phyloP scores from a whole-genome alignment of 2,329 filamentous ascomycete species.

The Alternaria conjuncta region DNA sequence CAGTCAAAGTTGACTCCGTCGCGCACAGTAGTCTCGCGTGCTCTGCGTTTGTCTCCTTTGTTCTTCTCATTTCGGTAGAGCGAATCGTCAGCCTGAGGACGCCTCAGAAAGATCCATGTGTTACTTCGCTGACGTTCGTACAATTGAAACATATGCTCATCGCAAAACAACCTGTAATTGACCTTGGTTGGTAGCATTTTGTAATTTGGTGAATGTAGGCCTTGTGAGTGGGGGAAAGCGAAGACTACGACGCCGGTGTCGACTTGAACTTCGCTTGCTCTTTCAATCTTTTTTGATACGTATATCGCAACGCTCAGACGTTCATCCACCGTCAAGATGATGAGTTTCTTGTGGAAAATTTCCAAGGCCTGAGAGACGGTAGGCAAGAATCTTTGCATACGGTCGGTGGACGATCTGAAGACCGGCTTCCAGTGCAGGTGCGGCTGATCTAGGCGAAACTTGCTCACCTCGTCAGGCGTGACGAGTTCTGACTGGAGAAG shows the following conservation, averaged over 20 bases:
- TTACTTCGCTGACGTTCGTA: slow-evolving; percentile 46
- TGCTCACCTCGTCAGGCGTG: slow-evolving; percentile 34
- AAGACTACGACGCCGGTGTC: slow-evolving; percentile 47
- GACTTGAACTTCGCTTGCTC: slow-evolving; percentile 44
- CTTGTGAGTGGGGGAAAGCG: slow-evolving; percentile 50
- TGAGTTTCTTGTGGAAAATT: slow-evolving; percentile 51
- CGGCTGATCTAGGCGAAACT: slow-evolving; percentile 45
- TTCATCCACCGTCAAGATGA: slow-evolving; percentile 47
- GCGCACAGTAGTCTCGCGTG: slow-evolving; percentile 33
- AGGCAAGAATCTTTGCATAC: slow-evolving; percentile 48
- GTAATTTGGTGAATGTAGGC: slow-evolving; percentile 40
- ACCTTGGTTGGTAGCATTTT: slow-evolving; percentile 47
- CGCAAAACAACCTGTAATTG: slow-evolving; percentile 49
- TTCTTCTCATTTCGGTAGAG: slow-evolving; percentile 34
- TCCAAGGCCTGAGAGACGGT: slow-evolving; percentile 37
- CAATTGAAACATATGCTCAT: slow-evolving; percentile 47
- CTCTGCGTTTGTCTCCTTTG: slow-evolving; percentile 28
- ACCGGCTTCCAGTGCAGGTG: slow-evolving; percentile 50
- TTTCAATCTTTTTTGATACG: slow-evolving; percentile 45
- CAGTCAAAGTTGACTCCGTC: slow-evolving; percentile 40
- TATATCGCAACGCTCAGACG: slow-evolving; percentile 51
- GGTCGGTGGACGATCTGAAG: slow-evolving; percentile 43
- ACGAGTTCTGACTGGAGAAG: slow-evolving; percentile 48
- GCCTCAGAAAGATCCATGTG: slow-evolving; percentile 49
- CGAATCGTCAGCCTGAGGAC: slow-evolving; percentile 40